Evolutionary conservation across 495 filamentous ascomycete genomes (phyloP).

Genomic region (Penicillium longicatenatum): DNA sequence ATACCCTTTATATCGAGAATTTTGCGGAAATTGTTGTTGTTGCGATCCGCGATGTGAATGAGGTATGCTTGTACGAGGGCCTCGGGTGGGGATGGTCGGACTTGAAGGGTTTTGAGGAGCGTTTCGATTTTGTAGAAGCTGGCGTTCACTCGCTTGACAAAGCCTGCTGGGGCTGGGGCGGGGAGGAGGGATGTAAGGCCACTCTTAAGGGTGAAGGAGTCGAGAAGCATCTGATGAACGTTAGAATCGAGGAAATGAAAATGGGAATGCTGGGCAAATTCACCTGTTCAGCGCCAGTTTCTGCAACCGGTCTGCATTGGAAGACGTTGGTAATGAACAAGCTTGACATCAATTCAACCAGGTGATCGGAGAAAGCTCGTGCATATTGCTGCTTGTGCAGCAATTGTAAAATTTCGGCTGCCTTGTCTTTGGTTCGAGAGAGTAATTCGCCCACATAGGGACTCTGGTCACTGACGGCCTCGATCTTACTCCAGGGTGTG

Average conservation of each 20-base stretch:
- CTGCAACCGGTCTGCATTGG: conserved; percentile 84
- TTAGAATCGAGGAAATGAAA: conserved; percentile 7
- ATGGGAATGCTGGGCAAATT: not conserved
- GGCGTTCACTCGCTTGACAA: conserved; percentile 84
- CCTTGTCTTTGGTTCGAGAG: conserved; percentile 64
- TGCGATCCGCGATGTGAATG: conserved; percentile 87
- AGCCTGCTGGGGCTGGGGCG: conserved; percentile 58
- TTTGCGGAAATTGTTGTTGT: conserved; percentile 93
- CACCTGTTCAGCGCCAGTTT: conserved; percentile 94
- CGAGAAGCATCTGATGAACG: conserved; percentile 75
- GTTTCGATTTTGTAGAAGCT: conserved; percentile 86
- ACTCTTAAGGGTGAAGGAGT: conserved; percentile 89
- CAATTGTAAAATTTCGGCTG: conserved; percentile 70
- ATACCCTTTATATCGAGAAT: conserved; percentile 93
- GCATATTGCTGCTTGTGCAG: conserved; percentile 95
- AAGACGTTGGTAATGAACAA: conserved; percentile 83
- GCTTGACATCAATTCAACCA: conserved; percentile 81
- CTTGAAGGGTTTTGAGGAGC: conserved; percentile 94
- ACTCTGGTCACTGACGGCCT: conserved; percentile 93
- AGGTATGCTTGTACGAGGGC: conserved; percentile 96
- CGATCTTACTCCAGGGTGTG: conserved; percentile 92
- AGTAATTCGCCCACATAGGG: conserved; percentile 85
- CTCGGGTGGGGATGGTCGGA: conserved; percentile 86
- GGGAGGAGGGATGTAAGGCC: conserved; percentile 57
- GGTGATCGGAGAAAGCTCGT: conserved; percentile 88